Conservation (phyloP, 1,284 basidiomycete genomes). For the Athelia psychrophila region DNA sequence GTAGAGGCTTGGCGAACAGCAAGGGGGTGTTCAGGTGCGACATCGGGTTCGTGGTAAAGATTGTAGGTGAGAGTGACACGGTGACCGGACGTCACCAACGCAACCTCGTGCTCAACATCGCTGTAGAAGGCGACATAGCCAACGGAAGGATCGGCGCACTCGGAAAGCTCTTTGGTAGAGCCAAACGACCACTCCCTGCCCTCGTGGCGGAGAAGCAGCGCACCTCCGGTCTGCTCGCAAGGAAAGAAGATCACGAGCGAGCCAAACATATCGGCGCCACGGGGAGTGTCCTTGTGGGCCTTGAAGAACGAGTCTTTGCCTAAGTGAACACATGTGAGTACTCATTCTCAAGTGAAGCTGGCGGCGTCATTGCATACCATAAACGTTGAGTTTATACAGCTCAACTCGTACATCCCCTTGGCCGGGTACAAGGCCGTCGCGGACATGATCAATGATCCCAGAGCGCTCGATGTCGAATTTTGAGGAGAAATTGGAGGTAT, state of each 20-base stretch:
- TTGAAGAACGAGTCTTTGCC: slow-evolving; percentile 17
- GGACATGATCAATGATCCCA: slow-evolving; percentile 21
- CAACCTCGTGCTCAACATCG: slow-evolving; percentile 43
- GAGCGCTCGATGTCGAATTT: slow-evolving; percentile 21
- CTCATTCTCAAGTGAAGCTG: not conserved
- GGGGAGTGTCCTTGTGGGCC: slow-evolving; percentile 24
- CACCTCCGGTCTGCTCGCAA: slow-evolving; percentile 35
- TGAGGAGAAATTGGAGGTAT: slow-evolving; percentile 20
- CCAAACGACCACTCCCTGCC: slow-evolving; percentile 25
- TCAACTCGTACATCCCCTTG: slow-evolving; percentile 18
- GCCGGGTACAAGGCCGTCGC: slow-evolving; percentile 17
- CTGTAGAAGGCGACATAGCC: slow-evolving; percentile 37
- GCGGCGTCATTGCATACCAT: slow-evolving; percentile 25
- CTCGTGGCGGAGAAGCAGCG: slow-evolving; percentile 26
- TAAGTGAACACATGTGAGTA: not conserved
- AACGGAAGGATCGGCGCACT: slow-evolving; percentile 8
- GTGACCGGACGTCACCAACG: slow-evolving; percentile 33
- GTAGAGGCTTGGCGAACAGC: not conserved
- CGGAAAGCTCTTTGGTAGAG: slow-evolving; percentile 13
- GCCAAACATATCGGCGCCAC: slow-evolving; percentile 25
- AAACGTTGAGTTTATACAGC: slow-evolving; percentile 31
- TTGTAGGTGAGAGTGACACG: slow-evolving; percentile 41
- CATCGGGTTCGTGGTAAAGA: slow-evolving; percentile 22
- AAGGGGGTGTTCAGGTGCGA: not conserved
- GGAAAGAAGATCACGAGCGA: slow-evolving; percentile 38